Evolutionary conservation across 164 flowering plant species (phyloP).

Genomic region (Tetrastigma voinierianum): DNA sequence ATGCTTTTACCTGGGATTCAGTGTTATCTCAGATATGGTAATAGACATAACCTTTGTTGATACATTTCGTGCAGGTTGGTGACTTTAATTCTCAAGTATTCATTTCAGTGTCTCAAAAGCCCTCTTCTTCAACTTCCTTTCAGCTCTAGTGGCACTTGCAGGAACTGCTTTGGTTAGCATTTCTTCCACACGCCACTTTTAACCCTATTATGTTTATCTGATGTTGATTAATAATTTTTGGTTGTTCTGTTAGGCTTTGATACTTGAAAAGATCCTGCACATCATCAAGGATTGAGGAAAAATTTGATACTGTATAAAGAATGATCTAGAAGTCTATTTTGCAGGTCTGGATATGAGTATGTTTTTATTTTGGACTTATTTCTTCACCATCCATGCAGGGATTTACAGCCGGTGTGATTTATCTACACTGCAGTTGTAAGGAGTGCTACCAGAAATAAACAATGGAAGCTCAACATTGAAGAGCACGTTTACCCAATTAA

Average conservation of each 20-base stretch:
- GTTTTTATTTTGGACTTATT: neutral
- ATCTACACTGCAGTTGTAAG: constrained; percentile 96
- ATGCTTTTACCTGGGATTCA: no score
- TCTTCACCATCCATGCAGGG: constrained; percentile 51
- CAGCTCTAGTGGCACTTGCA: constrained; percentile 86
- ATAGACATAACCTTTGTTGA: no score
- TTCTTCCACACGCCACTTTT: neutral
- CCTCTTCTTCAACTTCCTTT: constrained; percentile 89
- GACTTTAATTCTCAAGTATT: constrained; percentile 92
- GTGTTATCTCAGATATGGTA: no score
- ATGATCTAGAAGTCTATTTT: neutral
- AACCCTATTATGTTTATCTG: neutral
- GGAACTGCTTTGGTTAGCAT: constrained; percentile 87
- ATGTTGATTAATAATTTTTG: neutral
- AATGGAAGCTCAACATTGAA: constrained; percentile 43
- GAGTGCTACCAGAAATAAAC: constrained; percentile 92
- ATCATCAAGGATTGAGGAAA: constrained; percentile 90
- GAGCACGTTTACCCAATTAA: constrained; percentile 51
- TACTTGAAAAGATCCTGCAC: constrained; percentile 81
- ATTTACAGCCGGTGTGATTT: constrained; percentile 93
- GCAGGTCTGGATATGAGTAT: neutral
- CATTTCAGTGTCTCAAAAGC: constrained; percentile 92
- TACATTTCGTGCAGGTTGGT: constrained; percentile 59
- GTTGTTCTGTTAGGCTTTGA: constrained; percentile 61
- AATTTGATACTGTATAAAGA: neutral